phyloP scores from a whole-genome alignment of 345 rosid species.

The Turritis glabra region DNA sequence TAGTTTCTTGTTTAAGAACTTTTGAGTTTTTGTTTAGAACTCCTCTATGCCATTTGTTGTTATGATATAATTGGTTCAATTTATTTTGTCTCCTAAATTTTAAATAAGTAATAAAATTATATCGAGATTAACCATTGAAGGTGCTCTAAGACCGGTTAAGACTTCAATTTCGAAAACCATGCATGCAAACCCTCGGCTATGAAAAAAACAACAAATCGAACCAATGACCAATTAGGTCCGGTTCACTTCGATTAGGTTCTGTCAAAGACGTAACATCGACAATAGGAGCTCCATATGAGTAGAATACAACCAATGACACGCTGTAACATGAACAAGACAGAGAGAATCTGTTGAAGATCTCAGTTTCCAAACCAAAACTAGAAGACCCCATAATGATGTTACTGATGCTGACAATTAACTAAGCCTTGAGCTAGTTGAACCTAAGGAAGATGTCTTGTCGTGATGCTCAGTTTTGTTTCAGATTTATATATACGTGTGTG shows the following conservation, averaged over 20 bases:
- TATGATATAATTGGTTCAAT: too few species aligned
- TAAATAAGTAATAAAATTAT: too few species aligned
- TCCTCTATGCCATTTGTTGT: too few species aligned
- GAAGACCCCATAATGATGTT: constrained; percentile 19
- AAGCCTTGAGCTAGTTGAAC: constrained; percentile 23
- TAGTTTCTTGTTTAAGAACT: too few species aligned
- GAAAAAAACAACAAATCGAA: background rate
- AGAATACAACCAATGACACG: constrained; percentile 16
- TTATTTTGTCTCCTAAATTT: too few species aligned
- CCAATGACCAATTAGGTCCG: constrained; percentile 6
- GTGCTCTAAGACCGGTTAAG: background rate
- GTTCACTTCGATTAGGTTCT: background rate
- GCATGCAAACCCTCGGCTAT: constrained; percentile 4
- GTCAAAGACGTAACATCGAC: constrained; percentile 4
- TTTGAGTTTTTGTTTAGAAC: too few species aligned
- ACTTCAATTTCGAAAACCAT: constrained; percentile 5
- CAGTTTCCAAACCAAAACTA: constrained; percentile 30
- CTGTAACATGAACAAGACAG: constrained; percentile 26
- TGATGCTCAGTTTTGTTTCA: constrained; percentile 2
- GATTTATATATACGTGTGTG: constrained; percentile 14
- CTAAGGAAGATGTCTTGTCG: constrained; percentile 19
- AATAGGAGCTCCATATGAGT: background rate
- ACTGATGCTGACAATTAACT: background rate
- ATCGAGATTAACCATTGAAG: too few species aligned
- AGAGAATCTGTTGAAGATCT: constrained; percentile 32